Base-by-base conservation (phyloP, 495 filamentous ascomycete genomes). In the Polyplosphaeria fusca region DNA sequence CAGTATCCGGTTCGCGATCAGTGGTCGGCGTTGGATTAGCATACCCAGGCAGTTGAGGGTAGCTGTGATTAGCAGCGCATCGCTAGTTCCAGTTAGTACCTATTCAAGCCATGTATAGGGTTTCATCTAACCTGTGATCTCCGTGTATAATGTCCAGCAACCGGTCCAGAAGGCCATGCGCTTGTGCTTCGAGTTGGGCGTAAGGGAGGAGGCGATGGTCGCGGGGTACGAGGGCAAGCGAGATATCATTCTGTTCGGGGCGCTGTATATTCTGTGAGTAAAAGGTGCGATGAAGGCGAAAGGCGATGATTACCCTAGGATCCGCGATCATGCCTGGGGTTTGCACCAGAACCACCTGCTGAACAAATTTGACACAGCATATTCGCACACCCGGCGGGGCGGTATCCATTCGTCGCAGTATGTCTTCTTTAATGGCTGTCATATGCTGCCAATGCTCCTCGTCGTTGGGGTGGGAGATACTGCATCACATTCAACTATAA, bases 311-410 rank as follows among this genome's bases (percentile, higher is more conserved):
- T 24, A 95, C 91, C 76, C 89, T 84, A 55, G 88, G 89, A 69
- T 97, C 93, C 24, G 83, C 77, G 61, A 90, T 85, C 57, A 84
- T 72, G 32, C 89, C 91, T 13, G 85, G 85, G 5, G 91, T 96
- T 69, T 98, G 92, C 5, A 89, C 86, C 50, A 95, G 86, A 39
- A 98, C 87, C 30, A 97, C 89, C 23, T 88, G 81, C 74, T 97
- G 91, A 14, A 88, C 84, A 66, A 98, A 97, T 68, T 98, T 98
- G 78, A 96, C 87, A 71, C 93, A 96, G 77, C 89, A 92, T 66
- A 96, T 80, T 67, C 85, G 86, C 40, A 97, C 82, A 0, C 88
- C 83, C 7, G 82, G 76, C 2, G 82, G 76, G 9, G 88, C 89
- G 20, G 77, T 78, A 71, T 97, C 93, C 93, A 91, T 96, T 68